Conservation (phyloP, 768 basidiomycete species). For the Nidula microcarpa region DNA sequence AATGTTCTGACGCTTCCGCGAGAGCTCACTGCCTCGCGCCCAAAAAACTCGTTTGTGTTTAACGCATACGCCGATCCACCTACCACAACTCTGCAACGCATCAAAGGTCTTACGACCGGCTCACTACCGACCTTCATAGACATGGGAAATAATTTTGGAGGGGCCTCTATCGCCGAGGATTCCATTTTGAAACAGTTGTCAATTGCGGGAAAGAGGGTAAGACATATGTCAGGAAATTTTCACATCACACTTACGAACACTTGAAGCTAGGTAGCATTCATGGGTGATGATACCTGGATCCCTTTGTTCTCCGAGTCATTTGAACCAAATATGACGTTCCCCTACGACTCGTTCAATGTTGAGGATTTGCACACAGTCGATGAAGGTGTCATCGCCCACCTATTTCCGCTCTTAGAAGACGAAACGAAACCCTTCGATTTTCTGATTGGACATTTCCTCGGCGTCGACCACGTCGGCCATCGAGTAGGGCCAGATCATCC, state of each 20-base stretch:
- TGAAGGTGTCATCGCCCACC: constrained; percentile 78
- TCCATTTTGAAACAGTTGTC: constrained; percentile 76
- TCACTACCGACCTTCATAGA: constrained; percentile 96
- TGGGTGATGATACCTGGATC: constrained; percentile 98
- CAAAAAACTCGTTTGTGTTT: constrained; percentile 79
- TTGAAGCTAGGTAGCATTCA: constrained; percentile 67
- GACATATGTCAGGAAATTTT: constrained; percentile 10
- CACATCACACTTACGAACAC: neutral
- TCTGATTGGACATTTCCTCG: constrained; percentile 88
- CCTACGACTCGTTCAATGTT: constrained; percentile 97
- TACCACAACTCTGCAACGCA: constrained; percentile 89
- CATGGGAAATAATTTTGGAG: constrained; percentile 90
- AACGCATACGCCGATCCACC: constrained; percentile 93
- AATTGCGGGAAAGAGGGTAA: constrained; percentile 57
- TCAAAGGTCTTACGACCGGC: constrained; percentile 94
- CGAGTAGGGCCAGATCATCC: constrained; percentile 88
- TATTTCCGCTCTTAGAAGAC: constrained; percentile 74
- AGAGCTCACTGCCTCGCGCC: constrained; percentile 60
- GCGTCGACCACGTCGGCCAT: constrained; percentile 96
- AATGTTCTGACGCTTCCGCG: constrained; percentile 77
- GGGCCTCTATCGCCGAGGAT: constrained; percentile 82
- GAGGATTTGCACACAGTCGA: constrained; percentile 98
- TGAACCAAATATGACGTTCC: constrained; percentile 66
- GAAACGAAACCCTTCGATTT: constrained; percentile 69
- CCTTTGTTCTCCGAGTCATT: constrained; percentile 81